These are phyloP conservation scores for Aspergillus leporis DNA, from an alignment of 495 filamentous ascomycete genomes.

Conservation along the genomic window DNA sequence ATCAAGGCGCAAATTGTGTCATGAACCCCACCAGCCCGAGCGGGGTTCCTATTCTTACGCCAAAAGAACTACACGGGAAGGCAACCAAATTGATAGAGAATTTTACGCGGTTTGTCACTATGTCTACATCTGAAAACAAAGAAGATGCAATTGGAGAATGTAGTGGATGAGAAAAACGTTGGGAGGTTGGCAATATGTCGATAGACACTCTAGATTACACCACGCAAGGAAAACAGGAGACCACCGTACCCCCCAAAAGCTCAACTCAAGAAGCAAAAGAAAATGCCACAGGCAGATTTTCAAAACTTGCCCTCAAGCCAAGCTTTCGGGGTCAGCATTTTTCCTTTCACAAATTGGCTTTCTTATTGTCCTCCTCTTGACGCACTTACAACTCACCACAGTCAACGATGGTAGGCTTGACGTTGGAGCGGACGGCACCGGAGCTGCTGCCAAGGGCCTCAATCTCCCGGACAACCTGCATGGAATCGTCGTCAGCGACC, in stretches of 20 bases:
- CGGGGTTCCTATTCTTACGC: not conserved
- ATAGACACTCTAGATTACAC: conserved; percentile 33
- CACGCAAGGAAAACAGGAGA: conserved; percentile 17
- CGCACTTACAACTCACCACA: conserved; percentile 54
- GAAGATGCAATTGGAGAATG: too few relatives aligned
- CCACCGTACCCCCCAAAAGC: conserved; percentile 2
- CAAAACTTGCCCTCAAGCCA: not conserved
- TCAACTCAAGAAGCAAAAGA: not conserved
- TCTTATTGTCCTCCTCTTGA: conserved; percentile 8
- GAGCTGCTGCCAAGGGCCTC: conserved; percentile 67
- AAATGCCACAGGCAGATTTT: conserved; percentile 4
- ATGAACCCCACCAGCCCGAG: not conserved
- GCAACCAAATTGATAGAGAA: not conserved
- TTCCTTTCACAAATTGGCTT: conserved; percentile 10
- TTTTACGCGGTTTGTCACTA: too few relatives aligned
- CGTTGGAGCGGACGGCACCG: conserved; percentile 61
- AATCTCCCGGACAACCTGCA: conserved; percentile 67
- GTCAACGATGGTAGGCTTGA: conserved; percentile 68
- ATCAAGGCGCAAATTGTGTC: not conserved
- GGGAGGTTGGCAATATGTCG: not conserved
- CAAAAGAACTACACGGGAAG: not conserved
- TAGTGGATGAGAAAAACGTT: not conserved
- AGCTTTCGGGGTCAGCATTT: not conserved
- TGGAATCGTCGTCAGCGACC: conserved; percentile 67
- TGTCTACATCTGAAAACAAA: too few relatives aligned